Evolutionary conservation across 2,329 filamentous ascomycete genomes (phyloP).

Genomic region (Aspergillus costaricaensis): DNA sequence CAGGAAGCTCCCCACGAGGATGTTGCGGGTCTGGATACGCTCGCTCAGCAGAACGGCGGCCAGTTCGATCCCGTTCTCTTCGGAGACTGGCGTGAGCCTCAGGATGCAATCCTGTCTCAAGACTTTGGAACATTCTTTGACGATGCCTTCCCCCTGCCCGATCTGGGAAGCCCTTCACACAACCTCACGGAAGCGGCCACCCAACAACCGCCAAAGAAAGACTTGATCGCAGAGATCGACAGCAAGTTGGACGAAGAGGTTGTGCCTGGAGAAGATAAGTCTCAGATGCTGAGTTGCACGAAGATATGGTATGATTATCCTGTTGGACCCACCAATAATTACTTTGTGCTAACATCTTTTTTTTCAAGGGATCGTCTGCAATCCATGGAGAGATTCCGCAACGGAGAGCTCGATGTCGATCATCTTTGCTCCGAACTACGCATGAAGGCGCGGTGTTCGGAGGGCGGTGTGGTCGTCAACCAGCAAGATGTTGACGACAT

Average conservation of each 20-base stretch:
- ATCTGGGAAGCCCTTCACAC: slow-evolving; percentile 82
- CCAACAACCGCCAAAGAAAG: slow-evolving; percentile 57
- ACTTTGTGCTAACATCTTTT: slow-evolving; percentile 3
- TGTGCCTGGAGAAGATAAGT: slow-evolving; percentile 60
- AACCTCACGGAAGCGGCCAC: slow-evolving; percentile 44
- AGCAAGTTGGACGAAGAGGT: slow-evolving; percentile 67
- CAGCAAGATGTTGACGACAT: slow-evolving; percentile 85
- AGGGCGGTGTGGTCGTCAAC: slow-evolving; percentile 84
- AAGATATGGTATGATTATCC: slow-evolving; percentile 78
- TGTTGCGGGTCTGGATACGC: slow-evolving; percentile 59
- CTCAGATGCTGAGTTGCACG: slow-evolving; percentile 76
- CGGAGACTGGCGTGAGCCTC: slow-evolving; percentile 86
- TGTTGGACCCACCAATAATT: neutral
- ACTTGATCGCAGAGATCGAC: slow-evolving; percentile 77
- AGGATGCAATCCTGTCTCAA: slow-evolving; percentile 73
- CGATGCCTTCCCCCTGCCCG: slow-evolving; percentile 74
- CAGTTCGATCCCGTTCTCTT: slow-evolving; percentile 91
- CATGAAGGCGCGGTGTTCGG: slow-evolving; percentile 91
- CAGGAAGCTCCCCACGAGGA: slow-evolving; percentile 16
- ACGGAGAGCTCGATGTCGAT: slow-evolving; percentile 91
- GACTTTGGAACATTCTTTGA: slow-evolving; percentile 72
- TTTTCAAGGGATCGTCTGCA: slow-evolving; percentile 79
- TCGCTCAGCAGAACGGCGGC: slow-evolving; percentile 77
- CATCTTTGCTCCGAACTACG: slow-evolving; percentile 88
- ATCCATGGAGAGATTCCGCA: slow-evolving; percentile 81